phyloP scores from a whole-genome alignment of 2,329 filamentous ascomycete species.

The Ophiosphaerella herpotricha region DNA sequence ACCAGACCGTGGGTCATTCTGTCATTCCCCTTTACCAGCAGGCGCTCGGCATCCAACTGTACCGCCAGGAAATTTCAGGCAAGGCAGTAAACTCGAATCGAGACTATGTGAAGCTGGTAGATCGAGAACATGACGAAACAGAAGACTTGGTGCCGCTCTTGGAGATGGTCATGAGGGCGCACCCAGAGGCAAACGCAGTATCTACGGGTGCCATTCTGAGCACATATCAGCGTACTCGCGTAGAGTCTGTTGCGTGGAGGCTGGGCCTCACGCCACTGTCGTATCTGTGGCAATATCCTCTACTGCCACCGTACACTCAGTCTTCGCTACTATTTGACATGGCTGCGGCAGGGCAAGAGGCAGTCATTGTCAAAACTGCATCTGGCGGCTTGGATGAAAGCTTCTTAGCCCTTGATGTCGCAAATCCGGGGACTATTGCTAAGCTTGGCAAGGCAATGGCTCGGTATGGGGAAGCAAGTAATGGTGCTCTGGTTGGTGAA shows the following conservation, averaged over 20 bases:
- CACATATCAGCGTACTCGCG: conserved; percentile 93
- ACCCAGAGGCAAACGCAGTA: conserved; percentile 84
- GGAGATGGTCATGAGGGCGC: conserved; percentile 64
- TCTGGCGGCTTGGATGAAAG: conserved; percentile 82
- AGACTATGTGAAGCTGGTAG: conserved; percentile 62
- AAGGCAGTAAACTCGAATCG: conserved; percentile 70
- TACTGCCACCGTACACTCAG: conserved; percentile 62
- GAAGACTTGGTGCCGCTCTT: conserved; percentile 83
- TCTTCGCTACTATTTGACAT: conserved; percentile 76
- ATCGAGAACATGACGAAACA: conserved; percentile 70
- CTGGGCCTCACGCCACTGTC: conserved; percentile 82
- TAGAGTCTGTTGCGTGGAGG: conserved; percentile 86
- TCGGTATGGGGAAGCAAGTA: conserved; percentile 67
- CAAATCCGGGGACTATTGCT: conserved; percentile 55
- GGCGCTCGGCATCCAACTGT: conserved; percentile 81
- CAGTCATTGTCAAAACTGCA: conserved; percentile 93
- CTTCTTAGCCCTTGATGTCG: conserved; percentile 81
- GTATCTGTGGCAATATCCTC: conserved; percentile 90
- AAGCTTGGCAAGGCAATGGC: conserved; percentile 61
- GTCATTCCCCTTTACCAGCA: conserved; percentile 82
- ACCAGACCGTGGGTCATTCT: conserved; percentile 92
- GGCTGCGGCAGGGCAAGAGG: conserved; percentile 75
- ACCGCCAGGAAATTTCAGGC: conserved; percentile 77
- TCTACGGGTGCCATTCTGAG: conserved; percentile 91
- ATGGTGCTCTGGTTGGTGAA: conserved; percentile 81